Conservation (phyloP, 768 basidiomycete species). For the Serendipita indica region DNA sequence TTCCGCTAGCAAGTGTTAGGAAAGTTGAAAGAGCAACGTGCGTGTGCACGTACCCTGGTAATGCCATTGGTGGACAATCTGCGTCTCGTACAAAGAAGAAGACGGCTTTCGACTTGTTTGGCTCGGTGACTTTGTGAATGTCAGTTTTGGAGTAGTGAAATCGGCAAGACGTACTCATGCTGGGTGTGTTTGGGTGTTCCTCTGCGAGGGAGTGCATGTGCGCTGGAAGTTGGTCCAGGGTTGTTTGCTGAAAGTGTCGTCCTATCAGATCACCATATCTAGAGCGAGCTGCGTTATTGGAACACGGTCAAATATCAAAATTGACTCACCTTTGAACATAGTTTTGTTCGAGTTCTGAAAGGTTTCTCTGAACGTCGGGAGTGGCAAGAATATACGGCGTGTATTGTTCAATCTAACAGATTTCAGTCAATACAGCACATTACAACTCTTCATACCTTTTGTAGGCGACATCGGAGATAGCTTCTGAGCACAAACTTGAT, state of each 20-base stretch:
- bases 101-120: conserved; percentile 61
- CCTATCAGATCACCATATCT: conserved; percentile 69
- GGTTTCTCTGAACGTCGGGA: conserved; percentile 53
- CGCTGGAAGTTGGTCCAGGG: conserved; percentile 69
- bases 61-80: conserved; percentile 34
- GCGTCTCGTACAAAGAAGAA: conserved; percentile 58
- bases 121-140: conserved; percentile 47
- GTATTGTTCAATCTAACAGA: conserved; percentile 69
- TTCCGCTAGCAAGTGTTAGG: conserved; percentile 34
- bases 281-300: background rate
- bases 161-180: conserved; percentile 22
- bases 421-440: background rate
- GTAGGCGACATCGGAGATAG: conserved; percentile 71
- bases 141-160: conserved; percentile 11
- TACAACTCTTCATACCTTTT: conserved; percentile 41
- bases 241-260: conserved; percentile 61
- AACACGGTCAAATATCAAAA: background rate
- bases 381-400: conserved; percentile 63
- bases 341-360: conserved; percentile 71
- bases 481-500: conserved; percentile 86
- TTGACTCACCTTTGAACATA: conserved; percentile 53
- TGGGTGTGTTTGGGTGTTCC: conserved; percentile 57
- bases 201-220: conserved; percentile 68
- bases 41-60: conserved; percentile 24
- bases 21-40: background rate